These are phyloP conservation scores for Cerrena zonata DNA, from an alignment of 1,284 basidiomycete genomes.

Conservation along the genomic window DNA sequence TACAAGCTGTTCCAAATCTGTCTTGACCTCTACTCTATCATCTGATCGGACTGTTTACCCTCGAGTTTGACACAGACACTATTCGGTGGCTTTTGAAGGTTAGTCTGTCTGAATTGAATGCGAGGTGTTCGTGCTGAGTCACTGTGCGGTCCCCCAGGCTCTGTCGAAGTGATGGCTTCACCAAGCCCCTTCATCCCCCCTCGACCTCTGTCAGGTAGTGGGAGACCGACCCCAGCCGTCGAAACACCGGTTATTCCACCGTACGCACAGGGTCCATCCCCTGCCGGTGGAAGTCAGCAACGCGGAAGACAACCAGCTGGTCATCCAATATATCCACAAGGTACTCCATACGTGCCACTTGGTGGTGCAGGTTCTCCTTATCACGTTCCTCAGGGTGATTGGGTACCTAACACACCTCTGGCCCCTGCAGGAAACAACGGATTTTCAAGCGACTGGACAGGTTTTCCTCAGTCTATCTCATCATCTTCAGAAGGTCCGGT, in stretches of 20 bases:
- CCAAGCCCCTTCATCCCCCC: background rate
- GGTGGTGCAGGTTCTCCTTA: conserved; percentile 7
- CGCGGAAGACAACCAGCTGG: background rate
- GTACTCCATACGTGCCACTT: background rate
- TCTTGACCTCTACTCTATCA: too few species aligned
- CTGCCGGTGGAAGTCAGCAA: background rate
- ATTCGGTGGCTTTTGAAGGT: too few species aligned
- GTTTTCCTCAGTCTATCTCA: conserved; percentile 18
- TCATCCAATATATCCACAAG: background rate
- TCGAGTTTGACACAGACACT: too few species aligned
- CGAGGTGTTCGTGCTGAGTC: too few species aligned
- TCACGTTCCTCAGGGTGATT: conserved; percentile 24
- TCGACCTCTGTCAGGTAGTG: background rate
- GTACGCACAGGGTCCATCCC: background rate
- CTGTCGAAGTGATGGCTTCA: background rate
- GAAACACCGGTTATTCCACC: background rate
- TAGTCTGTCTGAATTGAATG: too few species aligned
- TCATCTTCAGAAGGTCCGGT: conserved; percentile 3
- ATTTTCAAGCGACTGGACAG: conserved; percentile 24
- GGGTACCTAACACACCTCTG: conserved; percentile 27
- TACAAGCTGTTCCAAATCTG: too few species aligned
- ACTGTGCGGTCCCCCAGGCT: too few species aligned
- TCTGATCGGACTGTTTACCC: too few species aligned
- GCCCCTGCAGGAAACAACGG: conserved; percentile 17
- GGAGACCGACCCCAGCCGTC: background rate